phyloP scores from a whole-genome alignment of 2,329 filamentous ascomycete genomes.

The Fusarium robinianum region DNA sequence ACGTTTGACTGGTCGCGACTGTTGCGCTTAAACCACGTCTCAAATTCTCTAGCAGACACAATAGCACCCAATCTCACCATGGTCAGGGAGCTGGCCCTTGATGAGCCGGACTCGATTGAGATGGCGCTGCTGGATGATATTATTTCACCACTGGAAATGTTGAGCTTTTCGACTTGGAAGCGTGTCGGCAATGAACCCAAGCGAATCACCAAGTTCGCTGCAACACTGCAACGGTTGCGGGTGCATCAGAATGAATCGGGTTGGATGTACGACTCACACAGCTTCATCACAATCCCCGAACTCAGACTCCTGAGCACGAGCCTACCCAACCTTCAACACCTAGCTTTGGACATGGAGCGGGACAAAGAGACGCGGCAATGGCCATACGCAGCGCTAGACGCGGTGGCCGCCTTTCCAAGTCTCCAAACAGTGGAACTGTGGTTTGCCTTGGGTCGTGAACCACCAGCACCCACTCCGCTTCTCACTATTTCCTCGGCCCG shows the following conservation, averaged over 20 bases:
- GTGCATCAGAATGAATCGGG: neutral
- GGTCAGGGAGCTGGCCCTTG: slow-evolving; percentile 9
- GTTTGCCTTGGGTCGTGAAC: neutral
- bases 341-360: slow-evolving; percentile 7
- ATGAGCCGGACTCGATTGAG: neutral
- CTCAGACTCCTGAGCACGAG: slow-evolving; percentile 1
- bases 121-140: slow-evolving; percentile 1
- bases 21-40: neutral
- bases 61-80: neutral
- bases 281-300: neutral
- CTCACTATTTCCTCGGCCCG: slow-evolving; percentile 5
- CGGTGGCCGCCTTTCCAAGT: slow-evolving; percentile 6
- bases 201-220: neutral
- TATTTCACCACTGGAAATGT: slow-evolving; percentile 8
- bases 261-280: neutral
- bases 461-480: slow-evolving; percentile 1
- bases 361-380: slow-evolving; percentile 1
- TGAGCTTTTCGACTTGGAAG: slow-evolving; percentile 4
- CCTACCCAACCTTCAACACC: slow-evolving; percentile 4
- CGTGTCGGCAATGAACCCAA: neutral
- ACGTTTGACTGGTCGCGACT: slow-evolving; percentile 7
- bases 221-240: slow-evolving; percentile 5
- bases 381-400: slow-evolving; percentile 8
- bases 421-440: slow-evolving; percentile 8
- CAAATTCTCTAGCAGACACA: neutral